Conservation (phyloP, 2,329 filamentous ascomycete species). For the Tolypocladium tropicale region DNA sequence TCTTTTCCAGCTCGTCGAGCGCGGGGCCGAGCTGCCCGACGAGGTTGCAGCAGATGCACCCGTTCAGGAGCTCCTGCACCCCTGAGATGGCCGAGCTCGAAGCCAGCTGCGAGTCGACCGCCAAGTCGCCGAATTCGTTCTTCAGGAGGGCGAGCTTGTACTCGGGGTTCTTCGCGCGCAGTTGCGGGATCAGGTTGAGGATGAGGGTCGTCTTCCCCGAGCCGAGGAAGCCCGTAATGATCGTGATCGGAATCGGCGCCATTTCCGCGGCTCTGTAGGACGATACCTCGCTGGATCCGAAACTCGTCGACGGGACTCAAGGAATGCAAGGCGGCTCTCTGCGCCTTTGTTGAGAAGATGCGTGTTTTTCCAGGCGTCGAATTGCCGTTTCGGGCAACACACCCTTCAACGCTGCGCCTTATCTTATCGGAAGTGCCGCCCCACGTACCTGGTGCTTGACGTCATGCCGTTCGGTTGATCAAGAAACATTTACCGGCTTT, state of each 20-base stretch:
- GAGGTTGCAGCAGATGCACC: constrained; percentile 98
- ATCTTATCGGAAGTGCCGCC: background rate
- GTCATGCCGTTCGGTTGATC: background rate
- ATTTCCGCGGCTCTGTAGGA: constrained; percentile 23
- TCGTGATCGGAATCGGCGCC: constrained; percentile 77
- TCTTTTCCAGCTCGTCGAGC: constrained; percentile 58
- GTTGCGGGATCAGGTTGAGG: constrained; percentile 85
- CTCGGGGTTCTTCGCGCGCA: constrained; percentile 55
- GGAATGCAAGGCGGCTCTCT: background rate
- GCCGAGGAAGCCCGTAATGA: constrained; percentile 91
- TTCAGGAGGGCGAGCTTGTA: constrained; percentile 94
- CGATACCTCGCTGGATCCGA: background rate
- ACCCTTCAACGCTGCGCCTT: background rate
- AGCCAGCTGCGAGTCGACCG: constrained; percentile 86
- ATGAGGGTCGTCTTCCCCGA: constrained; percentile 95
- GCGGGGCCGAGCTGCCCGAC: constrained; percentile 83
- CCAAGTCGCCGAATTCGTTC: constrained; percentile 95
- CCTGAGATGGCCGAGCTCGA: constrained; percentile 73
- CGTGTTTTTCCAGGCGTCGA: background rate
- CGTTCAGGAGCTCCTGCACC: constrained; percentile 87
- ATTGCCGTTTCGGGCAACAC: background rate
- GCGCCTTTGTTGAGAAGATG: background rate
- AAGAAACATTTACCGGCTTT: background rate
- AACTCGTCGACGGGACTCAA: background rate
- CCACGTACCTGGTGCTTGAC: background rate